A percentile compares a stretch with the other conserved stretches of the same genome.
Evolutionary conservation across 805 yeast genomes (phyloP).

Genomic region (Ascoidea tarda): DNA sequence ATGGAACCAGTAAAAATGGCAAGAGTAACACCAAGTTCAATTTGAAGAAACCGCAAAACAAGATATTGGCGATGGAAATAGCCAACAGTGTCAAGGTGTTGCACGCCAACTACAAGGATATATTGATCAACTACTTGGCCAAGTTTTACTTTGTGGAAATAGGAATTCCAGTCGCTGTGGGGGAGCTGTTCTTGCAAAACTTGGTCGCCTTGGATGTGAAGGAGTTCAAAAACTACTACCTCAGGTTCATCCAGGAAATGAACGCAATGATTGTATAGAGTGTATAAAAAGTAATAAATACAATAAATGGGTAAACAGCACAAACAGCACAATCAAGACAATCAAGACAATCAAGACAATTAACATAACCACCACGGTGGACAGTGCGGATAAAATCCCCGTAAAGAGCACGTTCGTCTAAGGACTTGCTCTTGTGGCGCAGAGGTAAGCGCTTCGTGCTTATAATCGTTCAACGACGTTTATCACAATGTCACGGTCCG

Average conservation of each 20-base stretch:
- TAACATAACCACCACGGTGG: too few species aligned
- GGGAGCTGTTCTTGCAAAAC: conserved; percentile 45
- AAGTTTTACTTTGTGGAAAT: conserved; percentile 32
- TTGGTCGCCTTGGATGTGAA: conserved; percentile 42
- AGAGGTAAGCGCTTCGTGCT: too few species aligned
- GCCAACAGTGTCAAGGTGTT: conserved; percentile 55
- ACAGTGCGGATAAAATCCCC: too few species aligned
- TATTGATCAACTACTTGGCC: conserved; percentile 38
- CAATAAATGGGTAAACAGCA: too few species aligned
- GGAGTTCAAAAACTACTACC: conserved; percentile 59
- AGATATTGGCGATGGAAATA: conserved; percentile 63
- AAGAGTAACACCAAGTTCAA: conserved; percentile 36
- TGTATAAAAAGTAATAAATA: too few species aligned
- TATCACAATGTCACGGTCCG: too few species aligned
- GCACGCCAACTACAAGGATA: conserved; percentile 31
- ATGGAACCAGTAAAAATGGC: too few species aligned
- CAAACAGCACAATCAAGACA: too few species aligned
- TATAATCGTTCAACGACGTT: too few species aligned
- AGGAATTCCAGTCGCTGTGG: conserved; percentile 45
- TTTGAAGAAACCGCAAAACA: conserved; percentile 65
- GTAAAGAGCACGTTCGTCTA: too few species aligned
- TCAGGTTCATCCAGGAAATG: conserved; percentile 25
- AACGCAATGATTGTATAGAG: conserved; percentile 3
- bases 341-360: too few species aligned
- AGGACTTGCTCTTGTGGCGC: too few species aligned